Evolutionary conservation across 257 asterid genomes (phyloP).

Genomic region (Salvia hispanica): DNA sequence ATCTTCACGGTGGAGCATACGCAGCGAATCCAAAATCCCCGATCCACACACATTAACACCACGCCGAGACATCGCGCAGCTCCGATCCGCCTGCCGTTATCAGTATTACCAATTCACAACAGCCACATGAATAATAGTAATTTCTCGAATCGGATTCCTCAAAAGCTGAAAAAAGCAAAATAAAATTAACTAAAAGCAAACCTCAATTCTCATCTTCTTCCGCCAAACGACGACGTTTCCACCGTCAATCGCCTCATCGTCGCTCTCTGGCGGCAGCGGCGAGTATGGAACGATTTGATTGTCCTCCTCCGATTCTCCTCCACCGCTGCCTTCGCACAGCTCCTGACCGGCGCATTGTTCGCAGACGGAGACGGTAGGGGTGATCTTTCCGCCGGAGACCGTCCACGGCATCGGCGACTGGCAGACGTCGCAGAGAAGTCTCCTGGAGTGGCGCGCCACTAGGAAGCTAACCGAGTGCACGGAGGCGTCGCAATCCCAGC

Average conservation of each 20-base stretch:
- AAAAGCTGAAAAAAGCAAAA: no score
- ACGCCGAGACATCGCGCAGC: slow-evolving; percentile 25
- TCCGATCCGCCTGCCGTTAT: slow-evolving; percentile 35
- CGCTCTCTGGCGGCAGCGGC: slow-evolving; percentile 44
- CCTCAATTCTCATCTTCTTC: slow-evolving; percentile 43
- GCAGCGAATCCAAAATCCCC: slow-evolving; percentile 33
- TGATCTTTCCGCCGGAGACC: slow-evolving; percentile 58
- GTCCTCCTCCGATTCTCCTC: slow-evolving; percentile 45
- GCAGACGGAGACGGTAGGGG: slow-evolving; percentile 59
- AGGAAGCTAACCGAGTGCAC: slow-evolving; percentile 85
- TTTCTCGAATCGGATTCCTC: not conserved
- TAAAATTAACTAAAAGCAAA: slow-evolving; percentile 17
- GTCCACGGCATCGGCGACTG: slow-evolving; percentile 68
- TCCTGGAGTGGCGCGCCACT: slow-evolving; percentile 74
- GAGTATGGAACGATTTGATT: slow-evolving; percentile 62
- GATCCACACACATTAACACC: slow-evolving; percentile 25
- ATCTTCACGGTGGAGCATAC: slow-evolving; percentile 37
- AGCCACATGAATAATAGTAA: not conserved
- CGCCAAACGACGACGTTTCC: slow-evolving; percentile 27
- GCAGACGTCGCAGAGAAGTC: slow-evolving; percentile 68
- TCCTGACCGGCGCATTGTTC: slow-evolving; percentile 36
- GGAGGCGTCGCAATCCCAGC: slow-evolving; percentile 76
- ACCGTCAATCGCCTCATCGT: slow-evolving; percentile 34
- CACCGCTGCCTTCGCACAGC: slow-evolving; percentile 20
- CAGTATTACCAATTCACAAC: not conserved